Conservation (phyloP, 208 protist genomes). For the Porcisia hertigi region DNA sequence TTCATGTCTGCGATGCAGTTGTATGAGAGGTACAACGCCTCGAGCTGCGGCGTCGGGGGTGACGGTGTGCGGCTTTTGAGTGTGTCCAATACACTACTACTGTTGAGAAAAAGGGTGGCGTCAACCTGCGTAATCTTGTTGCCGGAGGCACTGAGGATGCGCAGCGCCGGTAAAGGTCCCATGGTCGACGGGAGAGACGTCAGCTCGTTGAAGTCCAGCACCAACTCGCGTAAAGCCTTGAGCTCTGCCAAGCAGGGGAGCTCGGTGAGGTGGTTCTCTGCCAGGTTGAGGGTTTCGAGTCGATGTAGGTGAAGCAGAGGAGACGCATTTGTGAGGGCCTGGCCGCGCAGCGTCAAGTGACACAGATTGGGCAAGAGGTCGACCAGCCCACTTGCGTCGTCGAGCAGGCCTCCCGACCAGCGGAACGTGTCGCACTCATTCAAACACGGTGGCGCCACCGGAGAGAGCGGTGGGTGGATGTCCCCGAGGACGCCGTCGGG, state of each 20-base stretch:
- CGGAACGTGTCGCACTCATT: constrained; percentile 23
- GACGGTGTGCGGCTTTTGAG: neutral
- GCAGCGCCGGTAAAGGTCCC: constrained; percentile 47
- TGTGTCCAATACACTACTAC: neutral
- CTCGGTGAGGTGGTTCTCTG: constrained; percentile 60
- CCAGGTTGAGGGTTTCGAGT: constrained; percentile 65
- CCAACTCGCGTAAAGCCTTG: constrained; percentile 41
- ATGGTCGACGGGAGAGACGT: constrained; percentile 36
- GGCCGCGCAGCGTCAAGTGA: constrained; percentile 50
- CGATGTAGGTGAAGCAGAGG: constrained; percentile 53
- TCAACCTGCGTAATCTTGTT: constrained; percentile 80
- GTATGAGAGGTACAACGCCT: constrained; percentile 87
- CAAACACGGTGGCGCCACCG: neutral
- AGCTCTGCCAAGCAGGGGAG: constrained; percentile 51
- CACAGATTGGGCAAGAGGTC: constrained; percentile 32
- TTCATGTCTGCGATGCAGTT: constrained; percentile 78
- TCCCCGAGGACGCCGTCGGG: neutral
- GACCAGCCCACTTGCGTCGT: constrained; percentile 14
- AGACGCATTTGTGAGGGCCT: constrained; percentile 54
- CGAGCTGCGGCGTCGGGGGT: constrained; percentile 28
- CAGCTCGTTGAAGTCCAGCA: constrained; percentile 82
- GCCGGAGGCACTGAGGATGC: constrained; percentile 83
- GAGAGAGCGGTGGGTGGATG: neutral
- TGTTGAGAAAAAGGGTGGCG: constrained; percentile 39
- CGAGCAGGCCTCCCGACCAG: constrained; percentile 40